Base-by-base conservation (phyloP, 1,139 yeast genomes). In the Sugiyamaella pinicola region DNA sequence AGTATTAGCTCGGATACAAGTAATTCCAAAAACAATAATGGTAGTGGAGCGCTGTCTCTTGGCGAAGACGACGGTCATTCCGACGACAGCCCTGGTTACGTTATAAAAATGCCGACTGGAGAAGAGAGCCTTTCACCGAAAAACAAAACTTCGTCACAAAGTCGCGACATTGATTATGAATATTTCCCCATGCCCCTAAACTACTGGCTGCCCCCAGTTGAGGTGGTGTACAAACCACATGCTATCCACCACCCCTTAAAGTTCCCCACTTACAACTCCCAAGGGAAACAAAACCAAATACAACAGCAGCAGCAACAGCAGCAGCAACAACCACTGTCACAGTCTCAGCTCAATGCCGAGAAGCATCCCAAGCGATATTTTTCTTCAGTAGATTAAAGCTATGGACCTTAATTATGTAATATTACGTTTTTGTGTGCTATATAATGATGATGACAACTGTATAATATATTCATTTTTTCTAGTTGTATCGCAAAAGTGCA, bases 221-320 rank as follows among this genome's bases (percentile, higher is more conserved):
- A 80, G 62, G 82, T 77, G 49, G 84, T 80, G 8, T 81, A 81
- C 62, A 77, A 81, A 57, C 85, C 85, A 0, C 85, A 81, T 62
- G 75, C 83, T 5, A 81, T 78, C 1, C 84, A 80, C 61, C 83
- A 62, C 44, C 66, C 65, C 2, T 51, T 63, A 53, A 60, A 62
- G 48, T 53, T 61, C 39, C 64, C 65, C 5, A 49, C 53, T 10
- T 59, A 59, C 18, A 54, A 56, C 13, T 41, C 58, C 8, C 50
- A 50, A 29, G 55, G 42, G 22, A 49, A 53, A 52, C 50, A 40
- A 45, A 17, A 48, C 55, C 48, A 43, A 19, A 26, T 38, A 15
- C 26, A 40, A 26, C 44, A 38, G 29, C 42, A 22, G 17, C 28
- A 22, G 17, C 40, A 37, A 13, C 40, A 21, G 15, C 42, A 39